phyloP scores from a whole-genome alignment of 371 early-diverging fungal genomes.

The Parasitella parasitica region DNA sequence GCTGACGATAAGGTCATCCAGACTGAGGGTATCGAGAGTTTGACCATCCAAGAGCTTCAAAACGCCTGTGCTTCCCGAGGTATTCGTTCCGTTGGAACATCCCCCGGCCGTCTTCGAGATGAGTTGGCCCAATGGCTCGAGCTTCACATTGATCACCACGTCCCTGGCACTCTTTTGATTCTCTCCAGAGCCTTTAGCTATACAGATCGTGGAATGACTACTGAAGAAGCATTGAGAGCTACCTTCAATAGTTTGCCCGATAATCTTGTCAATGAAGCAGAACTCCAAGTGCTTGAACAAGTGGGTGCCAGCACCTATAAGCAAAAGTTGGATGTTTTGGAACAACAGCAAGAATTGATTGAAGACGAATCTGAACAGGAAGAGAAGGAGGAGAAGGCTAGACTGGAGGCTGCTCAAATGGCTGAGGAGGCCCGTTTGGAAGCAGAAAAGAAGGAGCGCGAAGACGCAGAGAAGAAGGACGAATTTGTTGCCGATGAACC shows the following conservation, averaged over 20 bases:
- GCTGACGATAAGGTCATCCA: slow-evolving; percentile 89
- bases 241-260: slow-evolving; percentile 92
- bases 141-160: slow-evolving; percentile 84
- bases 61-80: slow-evolving; percentile 90
- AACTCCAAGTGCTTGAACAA: slow-evolving; percentile 83
- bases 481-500: slow-evolving; percentile 31
- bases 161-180: slow-evolving; percentile 92
- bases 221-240: slow-evolving; percentile 88
- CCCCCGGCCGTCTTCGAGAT: slow-evolving; percentile 82
- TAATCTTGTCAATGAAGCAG: slow-evolving; percentile 83
- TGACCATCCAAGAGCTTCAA: slow-evolving; percentile 85
- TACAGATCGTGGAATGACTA: slow-evolving; percentile 64
- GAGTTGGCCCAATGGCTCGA: slow-evolving; percentile 95
- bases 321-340: slow-evolving; percentile 90
- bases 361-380: slow-evolving; percentile 85
- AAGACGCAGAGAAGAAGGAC: slow-evolving; percentile 33
- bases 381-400: slow-evolving; percentile 55
- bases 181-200: slow-evolving; percentile 89
- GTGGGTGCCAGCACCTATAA: slow-evolving; percentile 89
- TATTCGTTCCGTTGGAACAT: slow-evolving; percentile 83
- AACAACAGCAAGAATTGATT: slow-evolving; percentile 95
- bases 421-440: slow-evolving; percentile 29
- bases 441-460: slow-evolving; percentile 46
- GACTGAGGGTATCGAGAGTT: slow-evolving; percentile 85
- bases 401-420: slow-evolving; percentile 45